Percentiles rank a stretch among this genome's conserved stretches.
These are phyloP conservation scores for Talaromyces amestolkiae DNA, from an alignment of 2,329 filamentous ascomycete species.

Conservation along the genomic window DNA sequence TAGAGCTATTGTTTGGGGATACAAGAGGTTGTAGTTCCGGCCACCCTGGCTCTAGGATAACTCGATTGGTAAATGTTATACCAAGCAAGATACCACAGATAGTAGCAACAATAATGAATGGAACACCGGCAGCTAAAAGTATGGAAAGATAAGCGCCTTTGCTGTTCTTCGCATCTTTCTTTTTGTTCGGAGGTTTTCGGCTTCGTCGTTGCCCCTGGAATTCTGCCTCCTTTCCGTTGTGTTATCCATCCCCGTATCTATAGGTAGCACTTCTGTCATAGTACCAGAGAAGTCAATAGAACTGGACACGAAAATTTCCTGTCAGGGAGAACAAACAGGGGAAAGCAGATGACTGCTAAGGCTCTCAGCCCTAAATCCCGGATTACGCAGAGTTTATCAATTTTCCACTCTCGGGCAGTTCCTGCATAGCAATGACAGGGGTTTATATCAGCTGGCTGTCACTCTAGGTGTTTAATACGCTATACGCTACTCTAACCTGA, in stretches of 20 bases:
- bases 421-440: not conserved
- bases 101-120: not conserved
- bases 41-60: constrained; percentile 1
- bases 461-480: not conserved
- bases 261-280: not conserved
- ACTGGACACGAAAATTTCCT: not conserved
- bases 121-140: not conserved
- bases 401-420: not conserved
- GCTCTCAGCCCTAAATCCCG: not conserved
- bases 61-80: not conserved
- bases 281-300: not conserved
- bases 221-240: not conserved
- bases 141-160: not conserved
- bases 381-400: not conserved
- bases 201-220: not conserved
- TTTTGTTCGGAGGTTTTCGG: not conserved
- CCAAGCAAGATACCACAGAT: not conserved
- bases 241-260: not conserved
- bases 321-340: not conserved
- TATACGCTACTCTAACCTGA: not conserved
- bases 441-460: not conserved
- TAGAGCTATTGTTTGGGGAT: not conserved
- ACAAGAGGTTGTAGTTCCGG: not conserved
- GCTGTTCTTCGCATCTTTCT: not conserved
- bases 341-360: not conserved